Evolutionary conservation across 2,329 filamentous ascomycete species (phyloP), one percentile per base, ranked within the genome.

Genomic region (Aspergillus tanneri): DNA sequence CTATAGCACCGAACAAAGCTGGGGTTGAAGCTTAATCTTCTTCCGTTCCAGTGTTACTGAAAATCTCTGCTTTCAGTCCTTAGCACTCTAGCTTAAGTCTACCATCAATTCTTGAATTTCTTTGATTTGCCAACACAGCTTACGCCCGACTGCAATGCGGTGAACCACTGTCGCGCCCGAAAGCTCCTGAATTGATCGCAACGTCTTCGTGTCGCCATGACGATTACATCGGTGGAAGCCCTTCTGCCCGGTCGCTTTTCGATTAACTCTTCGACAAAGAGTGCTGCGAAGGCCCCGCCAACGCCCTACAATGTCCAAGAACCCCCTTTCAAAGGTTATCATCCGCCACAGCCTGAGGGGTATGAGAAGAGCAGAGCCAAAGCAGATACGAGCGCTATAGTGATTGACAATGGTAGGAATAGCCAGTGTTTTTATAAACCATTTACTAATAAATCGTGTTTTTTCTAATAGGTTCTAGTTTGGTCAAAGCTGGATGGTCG

Each of bases 381-480:
- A 16, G 69, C 77, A 12, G 78, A 75, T 49, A 73, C 76, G 37
- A 87, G 85, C 43, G 89, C 90, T 42, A 96, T 99, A 63, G 88
- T 99, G 54, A 97, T 99, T 65, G 93, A 99, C 75, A 96, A 96
- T 86, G 93, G 91, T 95, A n/a, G n/a, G n/a, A n/a, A n/a, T n/a
- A n/a, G n/a, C n/a, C n/a, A n/a, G n/a, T n/a, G n/a, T n/a, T n/a
- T n/a, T n/a, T n/a, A n/a, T n/a, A n/a, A n/a, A n/a, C n/a, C n/a
- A n/a, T n/a, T 25, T 39, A n/a, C 22, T 54, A 12, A 58, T 43
- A 12, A 28, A 9, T 5, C 23, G 2, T n/a, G 16, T 8, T 36
- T 12, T 4, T 16, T n/a, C n/a, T n/a, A n/a, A 19, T 8, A 96
- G 91, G 93, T 58, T 93, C 92, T 19, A 95, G 88, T 44, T 78